Base-by-base conservation (phyloP, 2,329 filamentous ascomycete genomes). In the Colletotrichum salicis region DNA sequence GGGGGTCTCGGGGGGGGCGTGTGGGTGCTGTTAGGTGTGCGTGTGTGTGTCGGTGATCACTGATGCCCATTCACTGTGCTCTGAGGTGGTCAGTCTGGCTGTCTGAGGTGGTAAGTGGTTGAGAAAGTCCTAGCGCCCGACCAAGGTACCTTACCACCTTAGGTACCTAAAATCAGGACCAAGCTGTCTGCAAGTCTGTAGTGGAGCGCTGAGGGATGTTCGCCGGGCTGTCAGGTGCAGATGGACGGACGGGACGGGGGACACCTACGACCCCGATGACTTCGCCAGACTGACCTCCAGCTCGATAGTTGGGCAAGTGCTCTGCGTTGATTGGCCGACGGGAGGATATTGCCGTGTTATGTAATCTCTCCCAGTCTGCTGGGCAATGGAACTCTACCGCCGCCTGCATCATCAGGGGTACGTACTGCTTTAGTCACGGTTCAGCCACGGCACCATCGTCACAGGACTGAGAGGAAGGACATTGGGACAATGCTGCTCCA, bases 211-310 rank as follows among this genome's bases (percentile, higher is more conserved):
- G 37, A 41, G 37, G 19, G 37, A 41, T 41, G 19, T 37, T 29
- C 13, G 57, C 5, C 13, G 60, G 55, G 48, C 67, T 55, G 45
- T 62, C 56, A 67, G 68, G 68, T 70, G 63, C 67, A 60, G 62
- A 29, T 13, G 48, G 51, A 33, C 22, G 61, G 51, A 55, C 52
- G 37, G 37, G 37, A 19, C 37, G 51, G 22, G 51, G 54, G 15
- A 19, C 48, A 29, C 22, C 48, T 41, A 37, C 52, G 60, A 63
- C 48, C 60, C 60, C 48, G 24, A 41, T 54, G 61, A 31, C 29
- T 37, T 62, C 59, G 37, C 37, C 37, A 41, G 37, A 62, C 41
- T 41, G 24, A 48, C 56, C 55, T 31, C 37, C 37, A 41, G 37
- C 37, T 41, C 29, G n/a, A 37, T 22, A 35, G 31, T 58, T 24